Evolutionary conservation across 164 flowering plant genomes (phyloP).

Genomic region (Piper betle): DNA sequence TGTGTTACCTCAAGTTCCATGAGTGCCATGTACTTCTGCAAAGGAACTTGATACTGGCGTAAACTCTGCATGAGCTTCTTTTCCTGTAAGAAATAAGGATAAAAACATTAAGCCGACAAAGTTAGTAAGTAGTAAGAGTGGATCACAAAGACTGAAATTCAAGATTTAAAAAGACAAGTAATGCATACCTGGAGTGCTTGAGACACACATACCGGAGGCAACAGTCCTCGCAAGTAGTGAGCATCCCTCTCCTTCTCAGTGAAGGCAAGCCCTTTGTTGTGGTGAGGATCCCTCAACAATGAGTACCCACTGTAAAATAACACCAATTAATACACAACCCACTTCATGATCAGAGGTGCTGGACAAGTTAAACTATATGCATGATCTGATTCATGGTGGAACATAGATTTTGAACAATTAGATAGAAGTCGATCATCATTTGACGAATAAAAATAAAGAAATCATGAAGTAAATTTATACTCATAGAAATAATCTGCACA

Average conservation of each 20-base stretch:
- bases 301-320: constrained; percentile 49
- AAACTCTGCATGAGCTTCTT: constrained; percentile 58
- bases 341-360: not conserved
- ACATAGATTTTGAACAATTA: not conserved
- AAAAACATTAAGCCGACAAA: not conserved
- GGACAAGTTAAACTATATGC: not conserved
- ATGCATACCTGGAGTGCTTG: constrained; percentile 64
- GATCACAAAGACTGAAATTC: not conserved
- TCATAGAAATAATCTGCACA: not conserved
- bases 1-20: constrained; percentile 74
- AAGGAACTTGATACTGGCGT: constrained; percentile 61
- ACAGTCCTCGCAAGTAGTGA: constrained; percentile 73
- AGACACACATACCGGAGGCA: constrained; percentile 43
- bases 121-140: not conserved
- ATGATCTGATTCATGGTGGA: not conserved
- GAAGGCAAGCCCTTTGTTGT: no score
- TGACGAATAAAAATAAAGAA: not conserved
- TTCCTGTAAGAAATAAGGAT: constrained; percentile 28
- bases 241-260: constrained; percentile 82
- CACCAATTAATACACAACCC: not conserved
- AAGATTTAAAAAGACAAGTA: constrained; percentile 8
- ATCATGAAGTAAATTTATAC: not conserved
- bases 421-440: not conserved
- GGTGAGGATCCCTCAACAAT: no score
- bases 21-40: constrained; percentile 67